Conservation (phyloP, 768 basidiomycete genomes). For the Gautieria morchelliformis region DNA sequence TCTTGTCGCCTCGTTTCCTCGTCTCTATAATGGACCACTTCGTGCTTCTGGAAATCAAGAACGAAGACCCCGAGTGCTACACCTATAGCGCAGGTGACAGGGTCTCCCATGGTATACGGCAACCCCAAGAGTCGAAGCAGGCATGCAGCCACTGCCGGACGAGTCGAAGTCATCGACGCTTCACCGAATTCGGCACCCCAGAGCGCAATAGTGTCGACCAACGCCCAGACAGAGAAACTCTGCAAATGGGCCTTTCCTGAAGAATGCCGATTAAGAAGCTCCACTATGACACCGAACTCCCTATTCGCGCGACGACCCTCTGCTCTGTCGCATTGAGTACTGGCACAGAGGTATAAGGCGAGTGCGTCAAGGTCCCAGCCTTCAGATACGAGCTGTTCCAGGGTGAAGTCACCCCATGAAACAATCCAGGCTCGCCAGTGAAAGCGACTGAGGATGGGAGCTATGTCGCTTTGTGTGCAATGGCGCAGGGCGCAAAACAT, state of each 20-base stretch:
- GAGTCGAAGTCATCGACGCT: neutral
- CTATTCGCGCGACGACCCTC: neutral
- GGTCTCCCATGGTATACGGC: slow-evolving; percentile 1
- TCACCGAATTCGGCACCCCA: slow-evolving; percentile 4
- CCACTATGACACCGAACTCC: slow-evolving; percentile 1
- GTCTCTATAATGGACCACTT: neutral
- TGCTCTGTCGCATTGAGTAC: slow-evolving; percentile 3
- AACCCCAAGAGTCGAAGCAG: neutral
- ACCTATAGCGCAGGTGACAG: slow-evolving; percentile 1
- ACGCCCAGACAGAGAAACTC: slow-evolving; percentile 3
- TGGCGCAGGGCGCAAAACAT: neutral
- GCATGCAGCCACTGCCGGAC: neutral
- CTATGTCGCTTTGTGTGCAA: slow-evolving; percentile 3
- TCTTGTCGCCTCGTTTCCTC: slow-evolving; percentile 1
- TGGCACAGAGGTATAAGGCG: slow-evolving; percentile 1
- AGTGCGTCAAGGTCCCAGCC: slow-evolving; percentile 5
- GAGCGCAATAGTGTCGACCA: neutral
- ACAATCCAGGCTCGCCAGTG: slow-evolving; percentile 5
- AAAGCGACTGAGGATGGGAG: neutral
- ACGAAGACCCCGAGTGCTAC: slow-evolving; percentile 5
- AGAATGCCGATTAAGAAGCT: slow-evolving; percentile 2
- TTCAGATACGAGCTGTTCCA: neutral
- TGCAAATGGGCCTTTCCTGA: neutral
- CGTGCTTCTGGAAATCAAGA: neutral
- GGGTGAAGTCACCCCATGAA: slow-evolving; percentile 1